Percentiles rank a stretch among this genome's conserved stretches.
Evolutionary conservation across 768 basidiomycete genomes (phyloP).

Genomic region (Suillus alpinus): DNA sequence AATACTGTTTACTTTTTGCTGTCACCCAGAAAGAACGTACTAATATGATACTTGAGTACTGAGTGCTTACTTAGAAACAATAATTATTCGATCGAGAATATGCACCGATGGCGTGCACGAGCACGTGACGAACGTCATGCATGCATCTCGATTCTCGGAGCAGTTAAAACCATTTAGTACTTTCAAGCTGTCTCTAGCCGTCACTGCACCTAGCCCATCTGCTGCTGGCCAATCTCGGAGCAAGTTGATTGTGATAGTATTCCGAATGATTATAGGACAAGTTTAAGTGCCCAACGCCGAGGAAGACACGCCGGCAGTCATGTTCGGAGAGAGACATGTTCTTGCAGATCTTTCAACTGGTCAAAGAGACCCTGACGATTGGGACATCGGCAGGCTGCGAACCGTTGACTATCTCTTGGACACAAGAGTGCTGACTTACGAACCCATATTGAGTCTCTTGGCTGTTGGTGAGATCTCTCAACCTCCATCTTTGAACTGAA

Average conservation of each 20-base stretch:
- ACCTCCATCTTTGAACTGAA: neutral
- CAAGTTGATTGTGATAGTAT: neutral
- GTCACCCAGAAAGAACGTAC: neutral
- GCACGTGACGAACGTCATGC: too few relatives aligned
- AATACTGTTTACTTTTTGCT: neutral
- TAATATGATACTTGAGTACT: neutral
- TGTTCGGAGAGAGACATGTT: neutral
- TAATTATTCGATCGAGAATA: too few relatives aligned
- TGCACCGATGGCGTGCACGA: too few relatives aligned
- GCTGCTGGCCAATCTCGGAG: neutral
- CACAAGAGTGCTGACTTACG: constrained; percentile 51
- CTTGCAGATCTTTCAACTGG: constrained; percentile 55
- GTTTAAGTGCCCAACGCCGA: neutral
- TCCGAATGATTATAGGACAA: neutral
- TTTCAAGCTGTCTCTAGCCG: neutral
- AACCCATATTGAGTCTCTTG: constrained; percentile 60
- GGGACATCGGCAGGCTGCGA: constrained; percentile 51
- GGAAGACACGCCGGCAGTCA: neutral
- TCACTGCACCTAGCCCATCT: neutral
- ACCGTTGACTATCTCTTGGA: constrained; percentile 50
- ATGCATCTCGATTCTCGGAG: too few relatives aligned
- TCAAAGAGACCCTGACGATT: constrained; percentile 53
- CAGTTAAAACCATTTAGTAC: neutral
- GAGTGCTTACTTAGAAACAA: too few relatives aligned
- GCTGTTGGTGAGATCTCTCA: constrained; percentile 46